Evolutionary conservation across 78 protist species (phyloP), one percentile per base, ranked within the genome.

Genomic region (Dictyostelium purpureum): DNA sequence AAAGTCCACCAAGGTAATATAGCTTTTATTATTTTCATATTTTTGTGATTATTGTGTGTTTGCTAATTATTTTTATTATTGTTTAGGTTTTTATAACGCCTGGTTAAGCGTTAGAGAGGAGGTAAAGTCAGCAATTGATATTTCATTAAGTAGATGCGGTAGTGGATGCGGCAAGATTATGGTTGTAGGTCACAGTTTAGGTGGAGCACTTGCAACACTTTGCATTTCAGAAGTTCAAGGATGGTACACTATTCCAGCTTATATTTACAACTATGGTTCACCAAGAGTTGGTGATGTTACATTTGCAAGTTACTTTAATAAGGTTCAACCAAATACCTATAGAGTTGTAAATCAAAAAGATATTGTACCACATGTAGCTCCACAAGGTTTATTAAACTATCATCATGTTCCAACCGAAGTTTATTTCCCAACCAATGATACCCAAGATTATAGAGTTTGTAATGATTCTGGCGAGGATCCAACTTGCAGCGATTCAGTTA

Each of bases 331-430:
- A 43, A 83, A 83, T 43, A 45, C 10, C 2, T 83, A 57, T 49
- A 40, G 91, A 33, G 21, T 42, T 26, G 69, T 57, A 18, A 83
- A 83, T 42, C 54, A 43, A 57, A 6, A 83, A 5, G 90, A 83
- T 57, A 18, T 83, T 14, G 90, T 83, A 6, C 90, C 90, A 51
- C 90, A 83, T 42, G 80, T 83, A 10, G 74, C 90, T 24, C 69
- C 73, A 40, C 52, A 83, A 71, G 78, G n/a, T n/a, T 42, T 56
- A 9, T 16, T 71, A 45, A n/a, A n/a, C 6, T 83, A 83, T 14
- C 74, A 83, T 14, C 90, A 83, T 43, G 80, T 83, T 33, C 77
- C 90, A 28, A 83, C 63, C 16, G 90, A 83, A 71, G 69, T 83
- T 6, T 83, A 52, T 52, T 83, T 56, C 69, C 19, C 24, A n/a